phyloP scores from a whole-genome alignment of 192 early-diverging fungal species.

The Diversispora eburnea region DNA sequence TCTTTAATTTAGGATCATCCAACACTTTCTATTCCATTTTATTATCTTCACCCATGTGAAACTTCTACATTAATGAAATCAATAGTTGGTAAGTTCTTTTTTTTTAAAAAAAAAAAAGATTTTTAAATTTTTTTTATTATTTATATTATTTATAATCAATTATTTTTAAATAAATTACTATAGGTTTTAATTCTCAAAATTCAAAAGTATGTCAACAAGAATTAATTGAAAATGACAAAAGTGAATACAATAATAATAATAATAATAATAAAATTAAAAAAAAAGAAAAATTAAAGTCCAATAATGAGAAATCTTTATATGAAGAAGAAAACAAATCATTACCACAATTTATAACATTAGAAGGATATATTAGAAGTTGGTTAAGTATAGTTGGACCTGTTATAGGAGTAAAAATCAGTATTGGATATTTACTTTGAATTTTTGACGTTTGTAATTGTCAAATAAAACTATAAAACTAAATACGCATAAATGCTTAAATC shows the following conservation, averaged over 20 bases:
- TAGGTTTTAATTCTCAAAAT: too few relatives aligned
- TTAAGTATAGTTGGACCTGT: constrained; percentile 23
- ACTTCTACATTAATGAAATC: constrained; percentile 49
- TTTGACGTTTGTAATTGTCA: too few relatives aligned
- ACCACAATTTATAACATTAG: neutral
- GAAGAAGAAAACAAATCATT: neutral
- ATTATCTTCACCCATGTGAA: constrained; percentile 62
- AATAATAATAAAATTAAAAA: too few relatives aligned
- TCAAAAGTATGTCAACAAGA: too few relatives aligned
- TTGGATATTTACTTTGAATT: constrained; percentile 15
- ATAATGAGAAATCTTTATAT: neutral
- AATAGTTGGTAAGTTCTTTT: neutral
- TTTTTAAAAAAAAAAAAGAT: too few relatives aligned
- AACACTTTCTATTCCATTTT: constrained; percentile 48
- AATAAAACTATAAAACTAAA: too few relatives aligned
- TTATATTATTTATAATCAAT: too few relatives aligned
- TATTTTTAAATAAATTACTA: too few relatives aligned
- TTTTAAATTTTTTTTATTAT: too few relatives aligned
- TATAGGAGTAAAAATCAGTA: constrained; percentile 17
- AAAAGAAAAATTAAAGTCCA: neutral
- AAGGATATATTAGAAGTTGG: constrained; percentile 31
- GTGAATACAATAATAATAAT: too few relatives aligned
- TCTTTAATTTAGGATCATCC: constrained; percentile 51
- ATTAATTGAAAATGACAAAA: too few relatives aligned
- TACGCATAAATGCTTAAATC: too few relatives aligned